These are phyloP conservation scores for Vaccinium vitisidaea DNA, from an alignment of 148 eudicot genomes.

Conservation along the genomic window DNA sequence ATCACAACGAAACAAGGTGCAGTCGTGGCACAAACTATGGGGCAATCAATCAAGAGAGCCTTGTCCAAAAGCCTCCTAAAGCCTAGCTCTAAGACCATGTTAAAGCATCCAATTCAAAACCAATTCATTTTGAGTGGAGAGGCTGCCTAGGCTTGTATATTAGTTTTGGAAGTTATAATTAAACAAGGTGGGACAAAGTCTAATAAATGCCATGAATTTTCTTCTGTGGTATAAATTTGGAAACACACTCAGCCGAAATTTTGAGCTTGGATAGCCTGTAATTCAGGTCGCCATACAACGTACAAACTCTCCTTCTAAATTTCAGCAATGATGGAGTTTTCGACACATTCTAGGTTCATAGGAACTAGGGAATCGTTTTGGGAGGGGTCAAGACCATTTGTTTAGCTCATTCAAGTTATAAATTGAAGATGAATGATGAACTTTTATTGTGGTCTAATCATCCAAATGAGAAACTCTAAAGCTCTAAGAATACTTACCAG, in stretches of 20 bases:
- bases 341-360: background rate
- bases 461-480: background rate
- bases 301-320: background rate
- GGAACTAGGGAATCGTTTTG: background rate
- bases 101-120: too few relatives aligned
- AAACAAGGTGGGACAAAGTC: too few relatives aligned
- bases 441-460: background rate
- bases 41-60: too few relatives aligned
- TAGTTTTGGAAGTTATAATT: too few relatives aligned
- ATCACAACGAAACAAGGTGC: too few relatives aligned
- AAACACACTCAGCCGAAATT: background rate
- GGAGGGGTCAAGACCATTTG: background rate
- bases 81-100: too few relatives aligned
- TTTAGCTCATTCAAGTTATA: background rate
- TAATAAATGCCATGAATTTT: background rate
- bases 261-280: background rate
- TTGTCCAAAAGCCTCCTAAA: too few relatives aligned
- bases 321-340: background rate
- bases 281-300: background rate
- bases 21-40: too few relatives aligned
- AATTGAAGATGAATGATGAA: background rate
- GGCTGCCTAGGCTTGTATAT: too few relatives aligned
- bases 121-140: too few relatives aligned
- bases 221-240: background rate
- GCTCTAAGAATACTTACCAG: background rate